phyloP scores from a whole-genome alignment of 148 eudicot genomes.

The Chenopodium album region DNA sequence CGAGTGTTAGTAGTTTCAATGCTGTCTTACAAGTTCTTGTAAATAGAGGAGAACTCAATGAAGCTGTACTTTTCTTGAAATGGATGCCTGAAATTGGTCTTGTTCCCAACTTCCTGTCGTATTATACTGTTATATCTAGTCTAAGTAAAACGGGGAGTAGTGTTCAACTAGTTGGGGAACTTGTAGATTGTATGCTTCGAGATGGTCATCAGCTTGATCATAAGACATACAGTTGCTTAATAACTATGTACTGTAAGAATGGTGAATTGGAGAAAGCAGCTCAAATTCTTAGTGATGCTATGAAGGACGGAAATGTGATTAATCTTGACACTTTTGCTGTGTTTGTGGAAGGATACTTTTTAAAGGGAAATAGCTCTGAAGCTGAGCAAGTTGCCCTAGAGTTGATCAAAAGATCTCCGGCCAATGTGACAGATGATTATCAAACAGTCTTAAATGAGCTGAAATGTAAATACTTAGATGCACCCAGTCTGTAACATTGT shows the following conservation, averaged over 20 bases:
- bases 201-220: slow-evolving; percentile 17
- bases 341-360: slow-evolving; percentile 5
- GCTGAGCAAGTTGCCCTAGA: slow-evolving; percentile 18
- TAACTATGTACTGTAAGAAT: slow-evolving; percentile 4
- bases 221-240: slow-evolving; percentile 16
- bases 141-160: slow-evolving; percentile 36
- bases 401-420: slow-evolving; percentile 8
- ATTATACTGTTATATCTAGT: slow-evolving; percentile 36
- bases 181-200: slow-evolving; percentile 13
- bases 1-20: slow-evolving; percentile 7
- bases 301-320: slow-evolving; percentile 9
- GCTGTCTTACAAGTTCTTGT: slow-evolving; percentile 9
- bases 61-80: slow-evolving; percentile 39
- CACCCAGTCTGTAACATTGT: neutral
- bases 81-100: slow-evolving; percentile 38
- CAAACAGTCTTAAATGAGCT: slow-evolving; percentile 11
- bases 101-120: slow-evolving; percentile 46
- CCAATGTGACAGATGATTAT: neutral
- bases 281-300: slow-evolving; percentile 10
- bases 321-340: slow-evolving; percentile 17
- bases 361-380: slow-evolving; percentile 12
- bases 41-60: slow-evolving; percentile 20
- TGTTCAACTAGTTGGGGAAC: slow-evolving; percentile 53
- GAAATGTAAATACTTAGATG: slow-evolving; percentile 6
- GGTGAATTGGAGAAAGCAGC: slow-evolving; percentile 16